Percentiles rank a stretch among this genome's conserved stretches.
These are phyloP conservation scores for Linum trigynum DNA, from an alignment of 345 rosid species.

Conservation along the genomic window DNA sequence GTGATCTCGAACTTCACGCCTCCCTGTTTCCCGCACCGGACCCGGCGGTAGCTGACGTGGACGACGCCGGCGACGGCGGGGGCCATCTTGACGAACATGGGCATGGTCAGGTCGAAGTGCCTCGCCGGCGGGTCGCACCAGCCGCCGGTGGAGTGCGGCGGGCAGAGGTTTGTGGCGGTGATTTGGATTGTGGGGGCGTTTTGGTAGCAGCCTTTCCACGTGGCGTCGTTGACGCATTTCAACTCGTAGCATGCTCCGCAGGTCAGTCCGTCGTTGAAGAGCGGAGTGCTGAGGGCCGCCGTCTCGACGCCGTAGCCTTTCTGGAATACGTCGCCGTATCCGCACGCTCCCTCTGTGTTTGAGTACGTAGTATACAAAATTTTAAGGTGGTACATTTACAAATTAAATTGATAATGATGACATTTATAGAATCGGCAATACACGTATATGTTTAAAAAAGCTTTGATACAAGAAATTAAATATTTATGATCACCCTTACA, in stretches of 20 bases:
- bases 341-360: slow-evolving; percentile 61
- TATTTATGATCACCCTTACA: too few species aligned
- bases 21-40: slow-evolving; percentile 43
- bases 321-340: slow-evolving; percentile 51
- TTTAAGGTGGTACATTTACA: neutral
- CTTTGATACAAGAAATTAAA: too few species aligned
- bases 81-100: slow-evolving; percentile 33
- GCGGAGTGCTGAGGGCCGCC: slow-evolving; percentile 55
- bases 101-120: slow-evolving; percentile 37
- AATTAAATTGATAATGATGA: too few species aligned
- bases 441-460: too few species aligned
- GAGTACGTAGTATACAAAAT: neutral
- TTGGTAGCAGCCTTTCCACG: slow-evolving; percentile 35
- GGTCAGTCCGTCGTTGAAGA: slow-evolving; percentile 44
- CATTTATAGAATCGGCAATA: too few species aligned
- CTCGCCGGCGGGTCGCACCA: slow-evolving; percentile 45
- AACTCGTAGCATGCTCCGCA: slow-evolving; percentile 71
- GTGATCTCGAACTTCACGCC: slow-evolving; percentile 31
- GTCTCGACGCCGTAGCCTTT: slow-evolving; percentile 59
- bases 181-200: slow-evolving; percentile 34
- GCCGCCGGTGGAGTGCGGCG: slow-evolving; percentile 9
- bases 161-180: slow-evolving; percentile 58
- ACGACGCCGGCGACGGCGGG: slow-evolving; percentile 28
- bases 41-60: slow-evolving; percentile 34
- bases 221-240: slow-evolving; percentile 36